Conservation (phyloP, 176 grass and related monocot genomes). For the Chloris gayana region DNA sequence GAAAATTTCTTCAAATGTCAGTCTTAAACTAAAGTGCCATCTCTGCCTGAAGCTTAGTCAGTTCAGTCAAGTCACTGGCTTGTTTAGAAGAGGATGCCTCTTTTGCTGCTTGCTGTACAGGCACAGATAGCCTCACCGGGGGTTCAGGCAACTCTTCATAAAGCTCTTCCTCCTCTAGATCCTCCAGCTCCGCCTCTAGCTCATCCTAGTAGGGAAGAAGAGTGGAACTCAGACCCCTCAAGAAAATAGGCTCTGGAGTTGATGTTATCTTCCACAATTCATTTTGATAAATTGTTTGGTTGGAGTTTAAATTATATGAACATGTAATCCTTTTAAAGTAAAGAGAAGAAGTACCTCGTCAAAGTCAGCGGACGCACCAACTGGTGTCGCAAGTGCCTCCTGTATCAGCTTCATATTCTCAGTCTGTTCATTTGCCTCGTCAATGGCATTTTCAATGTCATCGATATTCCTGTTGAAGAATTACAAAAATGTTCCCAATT, state of each 20-base stretch:
- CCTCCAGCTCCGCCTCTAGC: slow-evolving; percentile 67
- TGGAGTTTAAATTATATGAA: neutral
- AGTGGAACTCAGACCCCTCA: neutral
- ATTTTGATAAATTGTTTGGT: neutral
- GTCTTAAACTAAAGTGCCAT: slow-evolving; percentile 48
- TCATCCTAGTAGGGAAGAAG: slow-evolving; percentile 40
- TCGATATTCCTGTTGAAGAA: slow-evolving; percentile 47
- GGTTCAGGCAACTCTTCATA: slow-evolving; percentile 49
- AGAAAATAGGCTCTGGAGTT: neutral
- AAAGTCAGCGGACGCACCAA: slow-evolving; percentile 58
- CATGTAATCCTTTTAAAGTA: neutral
- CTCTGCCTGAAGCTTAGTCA: slow-evolving; percentile 57
- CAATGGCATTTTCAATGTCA: slow-evolving; percentile 66
- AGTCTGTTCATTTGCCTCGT: slow-evolving; percentile 50
- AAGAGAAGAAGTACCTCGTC: slow-evolving; percentile 50
- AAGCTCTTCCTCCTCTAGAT: slow-evolving; percentile 56
- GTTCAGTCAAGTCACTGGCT: slow-evolving; percentile 39
- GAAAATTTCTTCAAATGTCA: neutral
- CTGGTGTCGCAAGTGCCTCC: slow-evolving; percentile 50
- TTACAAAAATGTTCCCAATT: neutral
- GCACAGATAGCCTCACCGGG: neutral
- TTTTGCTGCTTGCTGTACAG: neutral
- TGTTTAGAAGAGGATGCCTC: slow-evolving; percentile 14
- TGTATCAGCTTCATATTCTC: slow-evolving; percentile 73
- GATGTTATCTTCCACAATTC: neutral